Evolutionary conservation across 2,329 filamentous ascomycete species (phyloP), one percentile per base, ranked within the genome.

Genomic region (Cercospora sp.): DNA sequence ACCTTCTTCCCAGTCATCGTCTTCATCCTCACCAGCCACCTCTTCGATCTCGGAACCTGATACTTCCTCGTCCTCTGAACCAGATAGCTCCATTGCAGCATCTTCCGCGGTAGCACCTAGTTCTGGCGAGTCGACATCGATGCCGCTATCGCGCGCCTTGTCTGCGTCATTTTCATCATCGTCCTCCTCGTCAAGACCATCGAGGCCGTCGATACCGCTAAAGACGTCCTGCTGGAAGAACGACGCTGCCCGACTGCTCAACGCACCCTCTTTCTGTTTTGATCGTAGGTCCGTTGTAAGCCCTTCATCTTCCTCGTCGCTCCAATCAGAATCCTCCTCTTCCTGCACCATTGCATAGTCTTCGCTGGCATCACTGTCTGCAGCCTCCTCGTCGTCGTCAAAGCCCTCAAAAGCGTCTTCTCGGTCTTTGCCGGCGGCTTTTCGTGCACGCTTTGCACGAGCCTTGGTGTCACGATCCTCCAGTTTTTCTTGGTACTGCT

Each of bases 211-310:
- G 64, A 98, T 89, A 45, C 89, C 92, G 73, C 94, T 89, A 84
- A 99, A 99, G 48, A 99, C 90, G 73, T 97, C 94, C 78, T 97
- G 94, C 74, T 91, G 91, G 79, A 99, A 99, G 82, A 99, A 99
- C 69, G 90, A 87, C 9, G 90, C 87, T 8, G 95, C 95, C 71
- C 93, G 88, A 78, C 90, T 94, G 2, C 93, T 97, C n/a, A 98
- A 84, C 10, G 87, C 89, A 30, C 71, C 73, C 36, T 73, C 55
- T 60, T 83, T 83, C 7, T 81, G 79, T 7, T 84, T 71, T 28
- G 81, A 64, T 82, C 82, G 71, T 28, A 94, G 82, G 69, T 91
- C 88, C 1, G 87, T 89, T 58, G 91, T 80, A 4, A 91, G 80
- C 18, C 71, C 70, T 16, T 69, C 73, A 23, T 84, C 82, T 13